These are phyloP conservation scores for Xylaria telfairii DNA, from an alignment of 495 filamentous ascomycete species.

Conservation along the genomic window DNA sequence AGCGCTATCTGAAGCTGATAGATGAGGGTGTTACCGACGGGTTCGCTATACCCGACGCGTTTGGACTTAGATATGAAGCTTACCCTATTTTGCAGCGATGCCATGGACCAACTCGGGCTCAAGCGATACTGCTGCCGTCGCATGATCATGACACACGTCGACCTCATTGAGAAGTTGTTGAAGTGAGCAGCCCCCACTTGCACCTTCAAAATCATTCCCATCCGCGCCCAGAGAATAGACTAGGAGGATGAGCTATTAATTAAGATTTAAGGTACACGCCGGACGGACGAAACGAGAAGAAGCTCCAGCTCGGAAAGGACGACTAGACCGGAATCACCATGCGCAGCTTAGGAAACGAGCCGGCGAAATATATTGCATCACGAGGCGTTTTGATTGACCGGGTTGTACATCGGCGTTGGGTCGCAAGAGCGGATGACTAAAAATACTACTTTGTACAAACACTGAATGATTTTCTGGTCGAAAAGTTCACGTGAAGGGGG, in stretches of 20 bases:
- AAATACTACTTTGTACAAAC: not conserved
- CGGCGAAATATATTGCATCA: conserved; percentile 35
- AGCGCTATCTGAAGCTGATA: conserved; percentile 84
- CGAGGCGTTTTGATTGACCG: conserved; percentile 36
- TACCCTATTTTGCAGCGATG: conserved; percentile 64
- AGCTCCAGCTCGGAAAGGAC: conserved; percentile 43
- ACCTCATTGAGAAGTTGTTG: conserved; percentile 96
- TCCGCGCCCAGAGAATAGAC: not conserved
- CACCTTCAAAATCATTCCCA: not conserved
- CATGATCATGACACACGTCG: conserved; percentile 99
- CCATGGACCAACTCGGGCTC: conserved; percentile 91
- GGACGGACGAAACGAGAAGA: conserved; percentile 60
- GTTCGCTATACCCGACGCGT: conserved; percentile 52
- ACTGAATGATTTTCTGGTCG: not conserved
- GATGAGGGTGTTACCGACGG: conserved; percentile 79
- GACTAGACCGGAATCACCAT: not conserved
- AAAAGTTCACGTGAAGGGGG: not conserved
- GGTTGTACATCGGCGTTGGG: conserved; percentile 33
- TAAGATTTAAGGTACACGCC: conserved; percentile 50
- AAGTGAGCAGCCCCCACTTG: conserved; percentile 64
- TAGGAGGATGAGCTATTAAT: conserved; percentile 29
- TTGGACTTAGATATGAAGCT: conserved; percentile 8
- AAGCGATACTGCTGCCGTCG: conserved; percentile 96
- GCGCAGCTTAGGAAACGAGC: not conserved
- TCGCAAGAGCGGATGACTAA: conserved; percentile 11